A percentile compares a stretch with the other conserved stretches of the same genome.
phyloP scores from a whole-genome alignment of 129 eudicot species.

The Pseudognaphalium luteoalbum region DNA sequence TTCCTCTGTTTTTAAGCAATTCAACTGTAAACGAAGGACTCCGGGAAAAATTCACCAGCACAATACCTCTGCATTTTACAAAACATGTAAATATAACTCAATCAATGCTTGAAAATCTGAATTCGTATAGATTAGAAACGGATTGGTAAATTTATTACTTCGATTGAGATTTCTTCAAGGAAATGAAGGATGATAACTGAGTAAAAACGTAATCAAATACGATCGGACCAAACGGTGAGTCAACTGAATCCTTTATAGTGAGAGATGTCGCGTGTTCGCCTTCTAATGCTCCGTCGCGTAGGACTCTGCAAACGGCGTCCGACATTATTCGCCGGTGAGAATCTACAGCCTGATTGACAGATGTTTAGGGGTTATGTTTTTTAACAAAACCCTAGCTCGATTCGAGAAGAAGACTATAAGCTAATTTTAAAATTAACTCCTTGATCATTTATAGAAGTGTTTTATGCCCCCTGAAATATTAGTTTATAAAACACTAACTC shows the following conservation, averaged over 20 bases:
- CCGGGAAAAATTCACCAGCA: conserved; percentile 63
- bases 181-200: conserved; percentile 64
- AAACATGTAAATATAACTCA: background rate
- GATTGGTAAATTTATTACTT: conserved; percentile 32
- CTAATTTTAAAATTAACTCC: background rate
- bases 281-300: conserved; percentile 84
- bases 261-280: conserved; percentile 97
- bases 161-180: conserved; percentile 69
- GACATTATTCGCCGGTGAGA: conserved; percentile 45
- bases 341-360: background rate
- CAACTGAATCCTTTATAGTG: conserved; percentile 63
- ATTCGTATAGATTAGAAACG: background rate
- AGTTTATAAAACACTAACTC: too few relatives aligned
- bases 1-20: conserved; percentile 60
- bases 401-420: background rate
- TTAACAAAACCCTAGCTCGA: conserved; percentile 37
- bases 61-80: conserved; percentile 59
- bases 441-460: background rate
- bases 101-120: background rate
- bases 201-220: conserved; percentile 79
- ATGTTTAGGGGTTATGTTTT: background rate
- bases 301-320: conserved; percentile 77
- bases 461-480: background rate
- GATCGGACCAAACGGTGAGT: conserved; percentile 54
- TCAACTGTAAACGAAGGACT: conserved; percentile 61